These are phyloP conservation scores for Euptelea pleiosperma DNA, from an alignment of 164 flowering plant genomes.

Conservation along the genomic window DNA sequence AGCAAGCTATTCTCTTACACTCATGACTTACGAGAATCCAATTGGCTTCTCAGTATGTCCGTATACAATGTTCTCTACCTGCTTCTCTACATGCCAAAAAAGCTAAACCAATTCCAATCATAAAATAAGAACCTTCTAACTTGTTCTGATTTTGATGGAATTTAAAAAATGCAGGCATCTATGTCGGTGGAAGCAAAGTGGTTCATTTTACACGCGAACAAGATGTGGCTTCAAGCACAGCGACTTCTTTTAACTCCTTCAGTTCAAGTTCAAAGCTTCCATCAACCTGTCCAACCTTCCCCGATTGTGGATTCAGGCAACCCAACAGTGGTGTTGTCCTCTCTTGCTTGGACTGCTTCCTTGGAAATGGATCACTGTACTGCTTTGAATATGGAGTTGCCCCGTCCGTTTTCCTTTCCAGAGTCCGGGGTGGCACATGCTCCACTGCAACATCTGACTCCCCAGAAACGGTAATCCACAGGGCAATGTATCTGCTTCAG, in stretches of 20 bases:
- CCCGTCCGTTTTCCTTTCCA: conserved; percentile 69
- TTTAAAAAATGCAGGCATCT: conserved; percentile 47
- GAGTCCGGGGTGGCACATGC: conserved; percentile 96
- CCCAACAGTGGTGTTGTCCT: conserved; percentile 87
- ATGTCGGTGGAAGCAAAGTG: conserved; percentile 81
- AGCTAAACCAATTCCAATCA: neutral
- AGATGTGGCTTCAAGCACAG: conserved; percentile 23
- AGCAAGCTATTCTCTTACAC: no score
- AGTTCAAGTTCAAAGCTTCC: conserved; percentile 30
- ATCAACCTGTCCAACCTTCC: conserved; percentile 61
- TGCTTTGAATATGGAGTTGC: conserved; percentile 76
- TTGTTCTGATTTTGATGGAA: neutral
- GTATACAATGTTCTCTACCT: no score
- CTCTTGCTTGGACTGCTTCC: conserved; percentile 92
- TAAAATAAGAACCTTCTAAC: neutral
- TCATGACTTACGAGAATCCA: no score
- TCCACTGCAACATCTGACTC: conserved; percentile 83
- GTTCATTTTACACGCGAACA: conserved; percentile 76
- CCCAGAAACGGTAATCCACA: conserved; percentile 60
- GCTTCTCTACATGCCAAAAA: no score
- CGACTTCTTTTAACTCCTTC: conserved; percentile 24
- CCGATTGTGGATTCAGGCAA: conserved; percentile 91
- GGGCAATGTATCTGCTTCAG: conserved; percentile 94
- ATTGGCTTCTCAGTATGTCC: no score
- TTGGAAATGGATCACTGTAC: conserved; percentile 65